Base-by-base conservation (phyloP, 2,329 filamentous ascomycete genomes). In the Trichoderma gracile region DNA sequence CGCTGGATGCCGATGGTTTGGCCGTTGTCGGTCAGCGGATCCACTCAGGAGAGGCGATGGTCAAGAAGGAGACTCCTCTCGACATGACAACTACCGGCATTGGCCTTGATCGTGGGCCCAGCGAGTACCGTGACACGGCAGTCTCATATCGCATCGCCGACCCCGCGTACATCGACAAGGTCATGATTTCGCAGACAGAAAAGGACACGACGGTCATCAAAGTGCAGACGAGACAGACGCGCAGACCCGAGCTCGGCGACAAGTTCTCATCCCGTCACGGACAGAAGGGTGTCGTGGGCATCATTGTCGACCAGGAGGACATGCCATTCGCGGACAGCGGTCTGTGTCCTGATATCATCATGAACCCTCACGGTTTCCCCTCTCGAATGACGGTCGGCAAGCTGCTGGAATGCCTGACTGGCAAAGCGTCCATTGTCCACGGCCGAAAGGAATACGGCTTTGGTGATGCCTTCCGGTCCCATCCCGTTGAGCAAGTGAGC, bases 351-450 rank as follows among this genome's bases (percentile, higher is more conserved):
- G 95, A 99, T 77, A 97, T 99, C 70, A 99, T 99, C 86, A 99
- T 99, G 95, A 99, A 99, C 81, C 95, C 96, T 0, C 95, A 99
- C 79, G 95, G 95, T 88, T 99, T 99, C 84, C 95, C 95, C 1
- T 98, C 94, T 38, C 95, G 95, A 77, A 99, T 99, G 95, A 99
- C 95, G 61, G 95, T 99, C 67, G 95, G 95, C 38, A 99, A 99
- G 78, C 90, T 99, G 82, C 86, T 99, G 57, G 95, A 99, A 75
- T 91, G 97, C 50, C 83, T 99, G 17, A 92, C 93, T 0, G 95
- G 95, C 68, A 99, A 99, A 78, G 95, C 95, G 0, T 92, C 93
- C 14, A 88, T 99, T 2, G 78, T 99, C 4, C 86, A 89, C 65
- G 95, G 95, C 5, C 88, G 89, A 8, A 89, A 92, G 67, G 90